A percentile compares a stretch with the other conserved stretches of the same genome.
These are phyloP conservation scores for Fraxinus angustifolia DNA, from an alignment of 305 asterid genomes.

Conservation along the genomic window DNA sequence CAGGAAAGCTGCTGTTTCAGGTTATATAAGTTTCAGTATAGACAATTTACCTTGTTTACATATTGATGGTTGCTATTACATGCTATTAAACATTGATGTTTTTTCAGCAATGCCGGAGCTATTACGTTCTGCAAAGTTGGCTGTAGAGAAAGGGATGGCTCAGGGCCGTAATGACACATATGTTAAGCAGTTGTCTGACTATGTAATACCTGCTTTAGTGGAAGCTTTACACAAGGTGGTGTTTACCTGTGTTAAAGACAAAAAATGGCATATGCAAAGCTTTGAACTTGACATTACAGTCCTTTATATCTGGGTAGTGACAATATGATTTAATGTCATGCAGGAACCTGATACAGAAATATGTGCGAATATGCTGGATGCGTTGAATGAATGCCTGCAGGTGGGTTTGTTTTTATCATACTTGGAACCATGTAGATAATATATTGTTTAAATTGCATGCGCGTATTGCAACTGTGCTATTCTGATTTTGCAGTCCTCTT, in stretches of 20 bases:
- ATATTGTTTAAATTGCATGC: neutral
- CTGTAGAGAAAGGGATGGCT: slow-evolving; percentile 91
- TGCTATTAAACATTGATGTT: slow-evolving; percentile 7
- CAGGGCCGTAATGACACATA: slow-evolving; percentile 89
- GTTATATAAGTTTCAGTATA: slow-evolving; percentile 28
- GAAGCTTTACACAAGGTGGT: slow-evolving; percentile 94
- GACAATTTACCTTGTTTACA: neutral
- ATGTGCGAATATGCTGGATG: slow-evolving; percentile 78
- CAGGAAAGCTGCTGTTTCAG: slow-evolving; percentile 96
- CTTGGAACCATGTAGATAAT: neutral
- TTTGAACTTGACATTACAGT: neutral
- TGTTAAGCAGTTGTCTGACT: slow-evolving; percentile 88
- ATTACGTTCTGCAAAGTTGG: slow-evolving; percentile 82
- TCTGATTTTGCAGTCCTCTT: neutral
- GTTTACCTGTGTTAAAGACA: neutral
- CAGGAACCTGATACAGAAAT: slow-evolving; percentile 95
- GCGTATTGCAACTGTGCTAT: neutral
- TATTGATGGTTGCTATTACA: slow-evolving; percentile 17
- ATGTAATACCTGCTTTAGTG: slow-evolving; percentile 78
- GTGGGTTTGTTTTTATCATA: slow-evolving; percentile 32
- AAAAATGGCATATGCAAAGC: neutral
- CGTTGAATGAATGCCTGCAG: slow-evolving; percentile 82
- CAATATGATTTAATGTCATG: slow-evolving; percentile 14
- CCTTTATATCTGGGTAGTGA: slow-evolving; percentile 21
- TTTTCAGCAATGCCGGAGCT: slow-evolving; percentile 93